Percentiles rank a stretch among this genome's conserved stretches.
phyloP scores from a whole-genome alignment of 2,329 filamentous ascomycete species.

The Pyrenophora teres region DNA sequence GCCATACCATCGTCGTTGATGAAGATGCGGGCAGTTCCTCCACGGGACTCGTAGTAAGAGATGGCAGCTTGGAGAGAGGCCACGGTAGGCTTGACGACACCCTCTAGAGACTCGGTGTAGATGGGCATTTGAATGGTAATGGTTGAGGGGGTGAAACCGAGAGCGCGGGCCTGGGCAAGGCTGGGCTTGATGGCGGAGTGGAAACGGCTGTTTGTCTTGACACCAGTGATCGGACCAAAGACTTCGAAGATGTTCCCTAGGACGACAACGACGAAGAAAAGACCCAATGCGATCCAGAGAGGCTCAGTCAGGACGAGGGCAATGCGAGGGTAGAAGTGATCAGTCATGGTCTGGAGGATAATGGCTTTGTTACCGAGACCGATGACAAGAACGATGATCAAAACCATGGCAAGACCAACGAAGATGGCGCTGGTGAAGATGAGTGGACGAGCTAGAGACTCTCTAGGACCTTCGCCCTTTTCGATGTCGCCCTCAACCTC shows the following conservation, averaged over 20 bases:
- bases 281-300: slow-evolving; percentile 61
- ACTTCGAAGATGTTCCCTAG: slow-evolving; percentile 54
- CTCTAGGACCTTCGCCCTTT: slow-evolving; percentile 36
- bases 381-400: slow-evolving; percentile 58
- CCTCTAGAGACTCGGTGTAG: slow-evolving; percentile 78
- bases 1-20: slow-evolving; percentile 71
- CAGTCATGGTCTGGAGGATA: slow-evolving; percentile 58
- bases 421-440: slow-evolving; percentile 61
- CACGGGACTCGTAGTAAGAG: slow-evolving; percentile 55
- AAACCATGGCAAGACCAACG: slow-evolving; percentile 58
- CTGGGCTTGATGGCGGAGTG: slow-evolving; percentile 65
- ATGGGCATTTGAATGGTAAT: slow-evolving; percentile 79
- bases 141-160: slow-evolving; percentile 66
- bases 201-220: slow-evolving; percentile 77
- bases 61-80: slow-evolving; percentile 72
- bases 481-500: slow-evolving; percentile 34
- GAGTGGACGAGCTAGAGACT: slow-evolving; percentile 52
- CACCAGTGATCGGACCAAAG: slow-evolving; percentile 74
- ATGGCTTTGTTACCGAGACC: slow-evolving; percentile 61
- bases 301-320: slow-evolving; percentile 55
- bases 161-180: slow-evolving; percentile 54
- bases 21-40: slow-evolving; percentile 69
- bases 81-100: slow-evolving; percentile 75
- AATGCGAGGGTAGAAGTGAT: slow-evolving; percentile 58
- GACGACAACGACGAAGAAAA: slow-evolving; percentile 24